Conservation (phyloP, 225 moss, liverwort and hornwort genomes). For the Climacium dendroides region DNA sequence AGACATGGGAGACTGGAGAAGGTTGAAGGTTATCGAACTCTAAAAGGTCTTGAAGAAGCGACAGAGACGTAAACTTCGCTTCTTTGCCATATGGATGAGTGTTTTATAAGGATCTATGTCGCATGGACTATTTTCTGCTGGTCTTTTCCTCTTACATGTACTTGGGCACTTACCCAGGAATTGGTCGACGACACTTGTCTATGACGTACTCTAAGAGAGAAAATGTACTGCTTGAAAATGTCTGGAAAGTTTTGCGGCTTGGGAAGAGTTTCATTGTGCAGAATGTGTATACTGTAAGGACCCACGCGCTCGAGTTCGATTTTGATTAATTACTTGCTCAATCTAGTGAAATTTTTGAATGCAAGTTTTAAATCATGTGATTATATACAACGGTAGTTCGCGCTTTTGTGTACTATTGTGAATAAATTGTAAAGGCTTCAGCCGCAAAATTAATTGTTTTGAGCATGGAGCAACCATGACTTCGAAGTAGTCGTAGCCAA, state of each 20-base stretch:
- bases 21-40: constrained; percentile 33
- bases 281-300: no score
- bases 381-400: background rate
- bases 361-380: background rate
- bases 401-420: no score
- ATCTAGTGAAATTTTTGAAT: no score
- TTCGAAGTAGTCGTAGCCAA: background rate
- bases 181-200: background rate
- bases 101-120: no score
- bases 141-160: background rate
- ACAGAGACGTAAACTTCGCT: background rate
- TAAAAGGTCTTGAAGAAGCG: background rate
- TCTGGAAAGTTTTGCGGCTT: background rate
- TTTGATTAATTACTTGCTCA: background rate
- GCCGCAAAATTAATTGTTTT: no score
- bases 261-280: background rate
- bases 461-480: background rate
- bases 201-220: background rate
- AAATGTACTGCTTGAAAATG: background rate
- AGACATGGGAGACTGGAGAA: constrained; percentile 17
- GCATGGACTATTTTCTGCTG: background rate
- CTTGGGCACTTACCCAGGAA: background rate
- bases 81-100: no score
- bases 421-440: background rate
- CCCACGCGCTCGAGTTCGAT: background rate